Conservation (phyloP, 2,329 filamentous ascomycete genomes). For the Pestalotiopsis sp. region DNA sequence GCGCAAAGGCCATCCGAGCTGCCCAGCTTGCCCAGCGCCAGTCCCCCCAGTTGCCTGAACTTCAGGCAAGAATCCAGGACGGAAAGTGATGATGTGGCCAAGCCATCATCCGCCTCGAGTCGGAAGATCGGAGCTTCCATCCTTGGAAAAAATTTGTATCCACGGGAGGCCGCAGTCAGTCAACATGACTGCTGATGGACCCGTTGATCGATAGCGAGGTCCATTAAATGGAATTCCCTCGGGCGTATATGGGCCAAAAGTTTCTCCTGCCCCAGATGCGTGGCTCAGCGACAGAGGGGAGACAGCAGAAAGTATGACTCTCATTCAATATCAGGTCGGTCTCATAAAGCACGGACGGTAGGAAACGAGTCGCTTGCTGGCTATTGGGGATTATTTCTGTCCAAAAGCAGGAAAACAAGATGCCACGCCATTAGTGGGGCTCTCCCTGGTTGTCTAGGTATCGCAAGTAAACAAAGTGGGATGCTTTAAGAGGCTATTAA, state of each 20-base stretch:
- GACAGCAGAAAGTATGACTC: background rate
- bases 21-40: too few species aligned
- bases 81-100: background rate
- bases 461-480: background rate
- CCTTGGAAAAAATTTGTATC: background rate
- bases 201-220: background rate
- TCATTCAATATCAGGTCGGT: background rate
- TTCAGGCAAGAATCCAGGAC: background rate
- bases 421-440: background rate
- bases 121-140: background rate
- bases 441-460: background rate
- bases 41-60: background rate
- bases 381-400: too few species aligned
- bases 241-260: background rate
- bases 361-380: too few species aligned
- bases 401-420: background rate
- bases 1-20: background rate
- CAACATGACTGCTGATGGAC: too few species aligned
- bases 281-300: background rate
- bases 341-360: background rate
- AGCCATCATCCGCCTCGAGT: background rate
- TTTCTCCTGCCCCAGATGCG: background rate
- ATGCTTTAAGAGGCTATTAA: background rate
- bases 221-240: background rate
- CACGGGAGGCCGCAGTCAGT: background rate